A percentile compares a stretch with the other conserved stretches of the same genome.
Evolutionary conservation across 768 basidiomycete species (phyloP).

Genomic region (Termitomyces sp.): DNA sequence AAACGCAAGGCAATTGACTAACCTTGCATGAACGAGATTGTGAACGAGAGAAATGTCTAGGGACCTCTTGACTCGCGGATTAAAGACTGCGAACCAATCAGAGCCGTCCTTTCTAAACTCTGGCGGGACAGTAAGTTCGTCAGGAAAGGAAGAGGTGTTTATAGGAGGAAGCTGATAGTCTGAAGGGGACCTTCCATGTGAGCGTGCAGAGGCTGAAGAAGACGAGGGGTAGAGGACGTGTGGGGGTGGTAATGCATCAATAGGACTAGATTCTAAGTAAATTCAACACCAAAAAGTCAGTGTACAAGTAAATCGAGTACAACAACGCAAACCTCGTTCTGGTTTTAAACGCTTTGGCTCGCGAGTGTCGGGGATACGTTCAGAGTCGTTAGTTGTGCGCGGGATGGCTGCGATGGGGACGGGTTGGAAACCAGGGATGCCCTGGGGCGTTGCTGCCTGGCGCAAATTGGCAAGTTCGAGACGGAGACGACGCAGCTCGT

Average conservation of each 20-base stretch:
- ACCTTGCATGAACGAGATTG: conserved; percentile 85
- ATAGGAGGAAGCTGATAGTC: conserved; percentile 16
- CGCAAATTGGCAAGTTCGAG: conserved; percentile 48
- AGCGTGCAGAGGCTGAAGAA: background rate
- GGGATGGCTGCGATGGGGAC: conserved; percentile 6
- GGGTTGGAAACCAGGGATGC: conserved; percentile 13
- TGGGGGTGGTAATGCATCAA: conserved; percentile 25
- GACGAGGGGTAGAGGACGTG: conserved; percentile 15
- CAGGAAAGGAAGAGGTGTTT: conserved; percentile 31
- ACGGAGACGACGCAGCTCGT: conserved; percentile 70
- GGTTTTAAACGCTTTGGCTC: conserved; percentile 12
- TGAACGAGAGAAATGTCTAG: conserved; percentile 79
- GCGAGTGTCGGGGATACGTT: conserved; percentile 30
- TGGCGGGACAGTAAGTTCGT: conserved; percentile 40
- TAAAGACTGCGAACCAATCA: conserved; percentile 90
- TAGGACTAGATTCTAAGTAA: conserved; percentile 26
- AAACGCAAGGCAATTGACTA: conserved; percentile 20
- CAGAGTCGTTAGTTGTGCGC: conserved; percentile 8
- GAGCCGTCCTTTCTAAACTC: conserved; percentile 66
- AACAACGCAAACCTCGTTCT: conserved; percentile 5
- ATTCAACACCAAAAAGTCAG: too few relatives aligned
- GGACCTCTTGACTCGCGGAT: conserved; percentile 68
- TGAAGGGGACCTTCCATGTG: conserved; percentile 11
- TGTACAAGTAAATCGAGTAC: too few relatives aligned
- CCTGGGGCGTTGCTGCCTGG: conserved; percentile 12